Percentiles rank a stretch among this genome's conserved stretches.
phyloP scores from a whole-genome alignment of 371 early-diverging fungal species.

The Gilbertella persicaria region DNA sequence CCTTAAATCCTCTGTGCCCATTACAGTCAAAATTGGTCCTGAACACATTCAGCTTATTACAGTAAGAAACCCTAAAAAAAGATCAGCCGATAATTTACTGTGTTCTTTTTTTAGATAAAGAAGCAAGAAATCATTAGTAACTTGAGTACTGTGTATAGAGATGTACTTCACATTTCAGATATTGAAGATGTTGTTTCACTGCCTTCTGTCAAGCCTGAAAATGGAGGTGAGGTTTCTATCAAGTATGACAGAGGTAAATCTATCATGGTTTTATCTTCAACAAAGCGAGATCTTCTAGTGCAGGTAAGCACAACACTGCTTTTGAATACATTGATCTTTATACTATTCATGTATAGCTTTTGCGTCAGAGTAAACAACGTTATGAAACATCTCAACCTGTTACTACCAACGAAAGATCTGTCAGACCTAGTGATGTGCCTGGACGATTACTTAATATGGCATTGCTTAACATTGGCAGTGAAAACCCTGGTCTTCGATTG shows the following conservation, averaged over 20 bases:
- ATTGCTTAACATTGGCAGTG: slow-evolving; percentile 81
- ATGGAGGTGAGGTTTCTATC: slow-evolving; percentile 74
- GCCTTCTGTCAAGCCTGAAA: slow-evolving; percentile 48
- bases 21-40: slow-evolving; percentile 77
- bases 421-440: slow-evolving; percentile 88
- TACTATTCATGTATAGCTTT: slow-evolving; percentile 22
- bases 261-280: slow-evolving; percentile 70
- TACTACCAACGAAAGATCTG: slow-evolving; percentile 65
- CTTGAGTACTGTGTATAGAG: slow-evolving; percentile 72
- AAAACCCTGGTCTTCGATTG: slow-evolving; percentile 74
- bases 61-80: slow-evolving; percentile 28
- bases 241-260: slow-evolving; percentile 71
- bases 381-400: slow-evolving; percentile 69
- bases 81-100: neutral
- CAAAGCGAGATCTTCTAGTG: slow-evolving; percentile 76
- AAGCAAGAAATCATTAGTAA: slow-evolving; percentile 73
- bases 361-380: slow-evolving; percentile 72
- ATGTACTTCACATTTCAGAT: slow-evolving; percentile 85
- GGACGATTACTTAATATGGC: slow-evolving; percentile 92
- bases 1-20: slow-evolving; percentile 64
- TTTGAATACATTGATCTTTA: too few species aligned
- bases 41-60: slow-evolving; percentile 84
- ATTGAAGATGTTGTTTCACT: slow-evolving; percentile 71
- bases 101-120: slow-evolving; percentile 19
- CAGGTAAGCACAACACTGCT: slow-evolving; percentile 35